phyloP scores from a whole-genome alignment of 2,329 filamentous ascomycete species.

The Pestalotiopsis sp. region DNA sequence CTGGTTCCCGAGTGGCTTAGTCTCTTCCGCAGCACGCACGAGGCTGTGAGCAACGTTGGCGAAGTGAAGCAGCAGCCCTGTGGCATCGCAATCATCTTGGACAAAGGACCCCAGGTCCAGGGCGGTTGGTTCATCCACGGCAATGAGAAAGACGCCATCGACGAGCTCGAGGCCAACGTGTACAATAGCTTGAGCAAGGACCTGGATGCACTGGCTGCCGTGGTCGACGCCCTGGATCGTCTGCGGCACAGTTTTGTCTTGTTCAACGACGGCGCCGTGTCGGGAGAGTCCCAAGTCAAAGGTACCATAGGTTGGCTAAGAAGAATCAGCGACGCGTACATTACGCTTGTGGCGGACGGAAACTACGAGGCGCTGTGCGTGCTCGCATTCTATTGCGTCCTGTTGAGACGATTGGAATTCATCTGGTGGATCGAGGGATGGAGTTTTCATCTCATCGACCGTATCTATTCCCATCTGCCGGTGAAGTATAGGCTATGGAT shows the following conservation, averaged over 20 bases:
- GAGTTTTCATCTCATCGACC: slow-evolving; percentile 1
- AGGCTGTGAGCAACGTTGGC: neutral
- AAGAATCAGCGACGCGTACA: neutral
- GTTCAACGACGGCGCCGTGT: neutral
- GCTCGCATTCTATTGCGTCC: neutral
- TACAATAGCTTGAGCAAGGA: neutral
- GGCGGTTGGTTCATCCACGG: neutral
- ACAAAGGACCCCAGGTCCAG: neutral
- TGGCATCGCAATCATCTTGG: neutral
- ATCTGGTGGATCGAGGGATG: slow-evolving; percentile 6
- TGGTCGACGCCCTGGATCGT: neutral
- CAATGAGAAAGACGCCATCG: neutral
- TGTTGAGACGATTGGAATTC: neutral
- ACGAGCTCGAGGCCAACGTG: neutral
- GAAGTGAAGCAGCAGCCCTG: neutral
- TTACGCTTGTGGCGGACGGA: neutral
- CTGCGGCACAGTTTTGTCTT: neutral
- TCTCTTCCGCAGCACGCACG: neutral
- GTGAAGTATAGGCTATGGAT: slow-evolving; percentile 1
- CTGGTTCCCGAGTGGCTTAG: neutral
- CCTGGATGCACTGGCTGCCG: neutral
- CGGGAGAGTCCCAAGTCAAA: neutral
- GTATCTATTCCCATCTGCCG: neutral
- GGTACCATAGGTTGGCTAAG: neutral
- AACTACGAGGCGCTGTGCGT: slow-evolving; percentile 2